phyloP scores from a whole-genome alignment of 371 early-diverging fungal species.

The Lichtheimia ramosa region DNA sequence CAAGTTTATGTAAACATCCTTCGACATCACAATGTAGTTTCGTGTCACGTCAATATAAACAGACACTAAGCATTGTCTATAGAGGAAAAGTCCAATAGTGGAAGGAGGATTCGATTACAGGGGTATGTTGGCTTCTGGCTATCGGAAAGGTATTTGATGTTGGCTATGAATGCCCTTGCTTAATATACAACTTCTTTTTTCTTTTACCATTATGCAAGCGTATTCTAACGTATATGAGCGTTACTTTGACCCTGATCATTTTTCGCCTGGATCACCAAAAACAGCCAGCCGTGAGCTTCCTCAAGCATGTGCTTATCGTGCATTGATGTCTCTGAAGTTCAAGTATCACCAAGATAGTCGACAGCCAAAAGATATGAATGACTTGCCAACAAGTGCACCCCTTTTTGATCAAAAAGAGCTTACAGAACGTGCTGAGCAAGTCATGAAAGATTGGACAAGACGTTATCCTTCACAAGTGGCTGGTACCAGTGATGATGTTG shows the following conservation, averaged over 20 bases:
- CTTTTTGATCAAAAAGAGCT: conserved; percentile 9
- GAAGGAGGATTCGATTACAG: not conserved
- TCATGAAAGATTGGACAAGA: conserved; percentile 2
- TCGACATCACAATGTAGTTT: too few relatives aligned
- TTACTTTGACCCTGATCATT: conserved; percentile 3
- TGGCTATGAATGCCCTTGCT: not conserved
- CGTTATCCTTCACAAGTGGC: not conserved
- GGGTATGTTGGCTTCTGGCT: not conserved
- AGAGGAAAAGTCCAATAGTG: not conserved
- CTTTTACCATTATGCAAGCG: conserved; percentile 8
- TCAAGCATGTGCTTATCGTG: conserved; percentile 6
- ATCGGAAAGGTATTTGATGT: not conserved
- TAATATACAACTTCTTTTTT: not conserved
- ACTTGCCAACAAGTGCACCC: conserved; percentile 6
- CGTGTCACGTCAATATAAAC: not conserved
- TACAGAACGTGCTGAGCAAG: not conserved
- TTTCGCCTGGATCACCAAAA: conserved; percentile 5
- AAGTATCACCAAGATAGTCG: conserved; percentile 4
- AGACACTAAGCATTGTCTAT: not conserved
- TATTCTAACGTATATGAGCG: conserved; percentile 4
- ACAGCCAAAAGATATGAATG: conserved; percentile 2
- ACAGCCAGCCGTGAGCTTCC: conserved; percentile 5
- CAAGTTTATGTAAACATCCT: too few relatives aligned
- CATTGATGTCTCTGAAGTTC: conserved; percentile 1
- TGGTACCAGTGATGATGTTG: not conserved